These are phyloP conservation scores for Harringtonia aguacate DNA, from an alignment of 2,329 filamentous ascomycete genomes.

Conservation along the genomic window DNA sequence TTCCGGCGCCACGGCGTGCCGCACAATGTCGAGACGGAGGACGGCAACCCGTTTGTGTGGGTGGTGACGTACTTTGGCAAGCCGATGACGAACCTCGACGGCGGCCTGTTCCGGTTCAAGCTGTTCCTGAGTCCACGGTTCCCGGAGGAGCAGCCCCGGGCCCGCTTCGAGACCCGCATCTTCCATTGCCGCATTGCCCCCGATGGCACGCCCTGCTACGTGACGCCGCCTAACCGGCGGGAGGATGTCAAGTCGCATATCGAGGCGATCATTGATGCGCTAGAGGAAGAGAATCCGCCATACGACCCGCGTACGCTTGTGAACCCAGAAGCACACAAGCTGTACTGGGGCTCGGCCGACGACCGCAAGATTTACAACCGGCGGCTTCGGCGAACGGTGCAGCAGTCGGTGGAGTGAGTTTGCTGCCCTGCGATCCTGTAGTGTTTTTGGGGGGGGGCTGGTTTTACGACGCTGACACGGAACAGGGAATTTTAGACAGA, in stretches of 20 bases:
- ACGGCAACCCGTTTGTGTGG: slow-evolving; percentile 87
- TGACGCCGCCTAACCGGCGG: slow-evolving; percentile 42
- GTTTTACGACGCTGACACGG: slow-evolving; percentile 1
- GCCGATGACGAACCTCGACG: slow-evolving; percentile 88
- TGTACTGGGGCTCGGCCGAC: slow-evolving; percentile 75
- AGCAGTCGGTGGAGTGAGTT: slow-evolving; percentile 52
- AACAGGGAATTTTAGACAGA: slow-evolving; percentile 4
- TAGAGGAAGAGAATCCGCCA: slow-evolving; percentile 81
- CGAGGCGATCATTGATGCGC: slow-evolving; percentile 64
- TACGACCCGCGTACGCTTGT: slow-evolving; percentile 88
- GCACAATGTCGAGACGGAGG: slow-evolving; percentile 64
- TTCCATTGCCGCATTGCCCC: slow-evolving; percentile 82
- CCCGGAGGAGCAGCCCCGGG: slow-evolving; percentile 78
- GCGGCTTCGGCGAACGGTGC: slow-evolving; percentile 66
- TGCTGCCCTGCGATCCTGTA: too few relatives aligned
- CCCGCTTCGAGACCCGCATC: slow-evolving; percentile 67
- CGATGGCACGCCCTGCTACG: slow-evolving; percentile 77
- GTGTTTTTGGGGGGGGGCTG: neutral
- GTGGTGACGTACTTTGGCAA: slow-evolving; percentile 78
- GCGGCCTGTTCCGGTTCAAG: slow-evolving; percentile 75
- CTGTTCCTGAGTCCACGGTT: slow-evolving; percentile 75
- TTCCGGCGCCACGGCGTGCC: slow-evolving; percentile 63
- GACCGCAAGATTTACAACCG: slow-evolving; percentile 80
- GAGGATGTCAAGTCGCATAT: slow-evolving; percentile 80
- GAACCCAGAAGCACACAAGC: slow-evolving; percentile 71